These are phyloP conservation scores for Macadamia integrifolia DNA, from an alignment of 164 flowering plant genomes.

Conservation along the genomic window DNA sequence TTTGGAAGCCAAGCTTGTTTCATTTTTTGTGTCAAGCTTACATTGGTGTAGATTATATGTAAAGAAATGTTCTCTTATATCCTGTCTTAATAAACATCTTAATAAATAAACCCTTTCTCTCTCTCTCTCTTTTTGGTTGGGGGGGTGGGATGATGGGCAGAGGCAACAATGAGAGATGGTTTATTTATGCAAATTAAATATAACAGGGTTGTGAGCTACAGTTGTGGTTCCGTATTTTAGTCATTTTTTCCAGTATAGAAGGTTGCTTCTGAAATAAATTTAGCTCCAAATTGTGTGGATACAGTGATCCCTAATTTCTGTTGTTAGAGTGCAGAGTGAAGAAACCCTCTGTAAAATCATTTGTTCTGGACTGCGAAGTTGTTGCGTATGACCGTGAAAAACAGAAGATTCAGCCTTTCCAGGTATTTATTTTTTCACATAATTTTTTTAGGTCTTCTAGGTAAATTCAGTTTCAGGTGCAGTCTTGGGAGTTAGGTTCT, in stretches of 20 bases:
- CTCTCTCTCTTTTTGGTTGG: too few relatives aligned
- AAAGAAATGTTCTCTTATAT: background rate
- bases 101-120: too few relatives aligned
- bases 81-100: too few relatives aligned
- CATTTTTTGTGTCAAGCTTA: too few relatives aligned
- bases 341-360: slow-evolving; percentile 62
- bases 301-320: slow-evolving; percentile 14
- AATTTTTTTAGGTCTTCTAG: background rate
- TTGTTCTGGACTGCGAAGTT: slow-evolving; percentile 92
- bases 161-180: too few relatives aligned
- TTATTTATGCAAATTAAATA: background rate
- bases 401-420: slow-evolving; percentile 78
- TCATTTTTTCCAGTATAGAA: background rate
- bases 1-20: too few relatives aligned
- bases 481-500: background rate
- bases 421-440: slow-evolving; percentile 41
- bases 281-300: background rate
- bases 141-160: too few relatives aligned
- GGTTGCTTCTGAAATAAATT: background rate
- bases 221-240: background rate
- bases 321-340: slow-evolving; percentile 55
- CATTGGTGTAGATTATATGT: background rate
- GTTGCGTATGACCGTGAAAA: slow-evolving; percentile 87
- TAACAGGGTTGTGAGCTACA: background rate
- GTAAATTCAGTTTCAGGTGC: background rate